phyloP scores from a whole-genome alignment of 2,329 filamentous ascomycete genomes.

The Lachnellula arida region DNA sequence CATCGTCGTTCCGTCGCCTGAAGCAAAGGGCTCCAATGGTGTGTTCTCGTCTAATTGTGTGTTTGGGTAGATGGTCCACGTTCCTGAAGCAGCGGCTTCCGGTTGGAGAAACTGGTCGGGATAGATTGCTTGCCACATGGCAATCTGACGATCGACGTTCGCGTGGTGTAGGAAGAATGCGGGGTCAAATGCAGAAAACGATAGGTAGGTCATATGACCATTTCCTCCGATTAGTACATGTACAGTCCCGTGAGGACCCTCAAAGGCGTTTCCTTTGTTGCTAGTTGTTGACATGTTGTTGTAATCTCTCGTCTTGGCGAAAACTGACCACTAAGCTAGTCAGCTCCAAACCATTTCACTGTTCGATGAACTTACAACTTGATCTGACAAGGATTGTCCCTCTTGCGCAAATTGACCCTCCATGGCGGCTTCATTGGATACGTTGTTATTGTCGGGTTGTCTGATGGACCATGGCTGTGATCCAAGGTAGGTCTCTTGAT shows the following conservation, averaged over 20 bases:
- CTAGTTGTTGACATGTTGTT: constrained; percentile 38
- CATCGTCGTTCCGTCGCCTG: constrained; percentile 43
- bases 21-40: constrained; percentile 40
- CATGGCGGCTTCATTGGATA: background rate
- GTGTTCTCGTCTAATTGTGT: constrained; percentile 35
- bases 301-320: constrained; percentile 31
- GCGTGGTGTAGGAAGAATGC: constrained; percentile 40
- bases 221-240: constrained; percentile 34
- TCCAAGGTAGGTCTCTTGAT: constrained; percentile 3
- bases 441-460: background rate
- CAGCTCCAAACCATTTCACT: constrained; percentile 41
- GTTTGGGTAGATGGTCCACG: constrained; percentile 23
- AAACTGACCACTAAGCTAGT: constrained; percentile 39
- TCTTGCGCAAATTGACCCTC: background rate
- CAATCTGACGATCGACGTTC: constrained; percentile 55
- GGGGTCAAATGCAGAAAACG: constrained; percentile 40
- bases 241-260: constrained; percentile 38
- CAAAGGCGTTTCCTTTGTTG: constrained; percentile 36
- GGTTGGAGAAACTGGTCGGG: constrained; percentile 25
- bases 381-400: constrained; percentile 43
- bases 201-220: constrained; percentile 36
- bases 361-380: constrained; percentile 46
- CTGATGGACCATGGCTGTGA: background rate
- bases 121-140: constrained; percentile 43
- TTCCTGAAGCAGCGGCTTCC: constrained; percentile 25